phyloP scores from a whole-genome alignment of 371 early-diverging fungal species.

The Mortierella polycephala region DNA sequence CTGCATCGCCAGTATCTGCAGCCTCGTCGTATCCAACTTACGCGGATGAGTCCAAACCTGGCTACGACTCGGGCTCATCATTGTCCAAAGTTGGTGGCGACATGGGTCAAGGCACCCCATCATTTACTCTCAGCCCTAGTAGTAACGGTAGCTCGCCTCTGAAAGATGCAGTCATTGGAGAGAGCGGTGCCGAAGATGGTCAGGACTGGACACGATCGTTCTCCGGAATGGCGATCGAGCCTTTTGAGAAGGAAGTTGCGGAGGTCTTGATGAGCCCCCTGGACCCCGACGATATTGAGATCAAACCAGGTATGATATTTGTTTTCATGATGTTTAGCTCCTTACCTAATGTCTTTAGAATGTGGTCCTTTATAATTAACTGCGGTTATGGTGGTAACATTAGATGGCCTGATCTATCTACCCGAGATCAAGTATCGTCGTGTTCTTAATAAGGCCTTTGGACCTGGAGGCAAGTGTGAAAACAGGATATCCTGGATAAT shows the following conservation, averaged over 20 bases:
- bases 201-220: conserved; percentile 79
- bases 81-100: conserved; percentile 22
- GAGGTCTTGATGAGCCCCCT: conserved; percentile 83
- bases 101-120: conserved; percentile 1
- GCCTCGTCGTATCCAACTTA: conserved; percentile 8
- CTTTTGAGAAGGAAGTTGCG: conserved; percentile 76
- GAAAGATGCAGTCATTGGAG: conserved; percentile 46
- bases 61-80: not conserved
- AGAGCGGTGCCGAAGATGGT: conserved; percentile 18
- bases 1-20: conserved; percentile 9
- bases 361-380: too few relatives aligned
- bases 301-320: conserved; percentile 82
- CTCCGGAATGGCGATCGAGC: conserved; percentile 75
- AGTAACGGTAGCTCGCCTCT: conserved; percentile 6
- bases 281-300: conserved; percentile 83
- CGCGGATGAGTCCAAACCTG: conserved; percentile 12
- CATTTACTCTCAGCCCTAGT: not conserved
- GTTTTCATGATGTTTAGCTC: not conserved
- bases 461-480: conserved; percentile 85
- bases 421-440: conserved; percentile 98
- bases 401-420: conserved; percentile 92
- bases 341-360: not conserved
- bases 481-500: not conserved
- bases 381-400: too few relatives aligned
- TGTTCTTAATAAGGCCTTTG: conserved; percentile 93